These are phyloP conservation scores for Globisporangium nunn DNA, from an alignment of 352 stramenopile genomes.

Conservation along the genomic window DNA sequence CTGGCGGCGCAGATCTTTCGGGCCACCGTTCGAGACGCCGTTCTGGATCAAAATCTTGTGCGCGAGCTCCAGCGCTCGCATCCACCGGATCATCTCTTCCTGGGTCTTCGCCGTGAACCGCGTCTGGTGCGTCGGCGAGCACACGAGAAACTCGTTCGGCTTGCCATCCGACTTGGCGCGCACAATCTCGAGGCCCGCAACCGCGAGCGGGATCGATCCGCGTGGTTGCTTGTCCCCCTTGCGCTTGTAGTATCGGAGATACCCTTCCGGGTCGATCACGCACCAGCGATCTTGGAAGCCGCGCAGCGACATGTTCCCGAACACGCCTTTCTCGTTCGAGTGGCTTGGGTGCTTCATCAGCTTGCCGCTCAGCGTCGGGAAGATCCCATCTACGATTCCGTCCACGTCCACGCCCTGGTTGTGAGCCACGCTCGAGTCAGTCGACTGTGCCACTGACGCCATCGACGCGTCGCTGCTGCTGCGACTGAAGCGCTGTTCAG, in stretches of 20 bases:
- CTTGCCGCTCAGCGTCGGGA: conserved; percentile 43
- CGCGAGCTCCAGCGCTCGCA: conserved; percentile 44
- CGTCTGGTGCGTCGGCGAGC: conserved; percentile 67
- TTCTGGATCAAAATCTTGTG: conserved; percentile 47
- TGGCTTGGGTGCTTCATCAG: conserved; percentile 74
- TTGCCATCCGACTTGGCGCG: conserved; percentile 63
- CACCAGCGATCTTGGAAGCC: conserved; percentile 72
- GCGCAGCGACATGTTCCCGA: conserved; percentile 73
- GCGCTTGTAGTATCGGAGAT: conserved; percentile 74
- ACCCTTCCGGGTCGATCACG: conserved; percentile 53
- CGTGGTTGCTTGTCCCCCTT: conserved; percentile 70
- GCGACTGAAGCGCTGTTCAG: conserved; percentile 24
- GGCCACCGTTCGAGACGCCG: conserved; percentile 20
- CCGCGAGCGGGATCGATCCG: conserved; percentile 55
- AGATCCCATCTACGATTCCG: conserved; percentile 12
- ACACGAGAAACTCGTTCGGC: conserved; percentile 72
- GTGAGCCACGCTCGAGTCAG: conserved; percentile 41
- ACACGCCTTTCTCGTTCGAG: conserved; percentile 70
- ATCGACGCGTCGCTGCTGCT: conserved; percentile 58
- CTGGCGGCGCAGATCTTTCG: conserved; percentile 13
- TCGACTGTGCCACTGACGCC: conserved; percentile 34
- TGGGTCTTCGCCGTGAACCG: conserved; percentile 62
- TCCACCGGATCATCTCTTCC: conserved; percentile 69
- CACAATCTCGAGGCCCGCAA: conserved; percentile 63
- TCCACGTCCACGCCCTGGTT: conserved; percentile 1